Conservation (phyloP, 2,329 filamentous ascomycete species). For the Fusarium austroafricanum region DNA sequence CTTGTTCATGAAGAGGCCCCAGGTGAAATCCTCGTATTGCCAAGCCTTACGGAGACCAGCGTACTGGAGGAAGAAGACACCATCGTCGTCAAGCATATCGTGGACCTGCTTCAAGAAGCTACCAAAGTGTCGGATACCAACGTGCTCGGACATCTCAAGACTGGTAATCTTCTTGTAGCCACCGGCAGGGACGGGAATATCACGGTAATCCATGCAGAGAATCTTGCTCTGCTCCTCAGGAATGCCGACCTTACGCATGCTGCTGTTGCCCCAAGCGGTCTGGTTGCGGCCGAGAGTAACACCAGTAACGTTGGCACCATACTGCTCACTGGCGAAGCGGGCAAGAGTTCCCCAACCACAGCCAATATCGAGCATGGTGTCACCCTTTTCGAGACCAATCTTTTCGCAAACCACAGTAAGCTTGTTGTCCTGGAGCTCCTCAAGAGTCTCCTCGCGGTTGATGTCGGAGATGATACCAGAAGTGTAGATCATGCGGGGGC, state of each 20-base stretch:
- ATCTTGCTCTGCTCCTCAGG: constrained; percentile 90
- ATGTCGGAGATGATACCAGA: constrained; percentile 92
- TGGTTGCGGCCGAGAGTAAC: constrained; percentile 96
- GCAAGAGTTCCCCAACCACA: constrained; percentile 98
- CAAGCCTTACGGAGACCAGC: constrained; percentile 93
- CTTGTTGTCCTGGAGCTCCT: constrained; percentile 98
- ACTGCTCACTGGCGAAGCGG: constrained; percentile 92
- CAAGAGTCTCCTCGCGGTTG: constrained; percentile 87
- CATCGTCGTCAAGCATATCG: constrained; percentile 96
- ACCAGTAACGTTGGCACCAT: constrained; percentile 86
- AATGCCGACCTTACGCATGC: constrained; percentile 83
- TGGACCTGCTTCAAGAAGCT: constrained; percentile 87
- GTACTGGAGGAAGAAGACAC: constrained; percentile 95
- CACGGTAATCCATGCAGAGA: constrained; percentile 96
- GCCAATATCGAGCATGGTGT: constrained; percentile 91
- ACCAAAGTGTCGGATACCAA: constrained; percentile 89
- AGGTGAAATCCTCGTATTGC: constrained; percentile 98
- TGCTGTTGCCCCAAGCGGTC: constrained; percentile 95
- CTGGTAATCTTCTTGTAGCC: constrained; percentile 94
- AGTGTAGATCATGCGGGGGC: constrained; percentile 98
- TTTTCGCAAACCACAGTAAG: constrained; percentile 95
- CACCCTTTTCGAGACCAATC: constrained; percentile 83
- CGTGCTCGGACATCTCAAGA: constrained; percentile 98
- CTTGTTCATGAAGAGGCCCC: constrained; percentile 99
- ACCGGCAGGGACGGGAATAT: constrained; percentile 79